phyloP scores from a whole-genome alignment of 805 yeast genomes.

The Lipomyces yamadae region DNA sequence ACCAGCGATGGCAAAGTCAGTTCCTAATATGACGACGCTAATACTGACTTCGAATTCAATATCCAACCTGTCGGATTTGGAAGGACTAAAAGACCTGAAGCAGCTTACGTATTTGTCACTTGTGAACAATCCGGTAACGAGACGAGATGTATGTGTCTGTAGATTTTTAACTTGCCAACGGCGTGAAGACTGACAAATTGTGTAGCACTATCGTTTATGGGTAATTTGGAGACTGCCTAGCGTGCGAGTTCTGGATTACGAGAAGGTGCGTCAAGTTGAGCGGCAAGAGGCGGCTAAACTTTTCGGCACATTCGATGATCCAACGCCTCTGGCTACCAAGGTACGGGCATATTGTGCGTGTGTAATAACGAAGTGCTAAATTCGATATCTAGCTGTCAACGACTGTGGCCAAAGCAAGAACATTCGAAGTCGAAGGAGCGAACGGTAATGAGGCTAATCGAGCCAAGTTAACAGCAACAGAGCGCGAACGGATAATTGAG shows the following conservation, averaged over 20 bases:
- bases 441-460: constrained; percentile 9
- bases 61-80: constrained; percentile 52
- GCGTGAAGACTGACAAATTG: background rate
- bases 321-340: constrained; percentile 48
- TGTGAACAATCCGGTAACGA: constrained; percentile 47
- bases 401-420: constrained; percentile 14
- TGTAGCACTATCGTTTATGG: constrained; percentile 59
- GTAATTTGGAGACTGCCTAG: constrained; percentile 67
- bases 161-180: background rate
- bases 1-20: constrained; percentile 43
- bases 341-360: constrained; percentile 17
- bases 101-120: constrained; percentile 57
- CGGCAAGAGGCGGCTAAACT: constrained; percentile 52
- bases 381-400: constrained; percentile 3
- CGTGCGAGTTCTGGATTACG: constrained; percentile 69
- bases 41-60: constrained; percentile 60
- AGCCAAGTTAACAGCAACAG: constrained; percentile 58
- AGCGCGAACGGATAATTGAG: constrained; percentile 55
- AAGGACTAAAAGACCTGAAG: constrained; percentile 49
- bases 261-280: constrained; percentile 62
- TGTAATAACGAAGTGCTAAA: background rate
- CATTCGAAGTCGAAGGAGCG: constrained; percentile 43
- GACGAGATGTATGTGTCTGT: constrained; percentile 26
- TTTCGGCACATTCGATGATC: constrained; percentile 48
- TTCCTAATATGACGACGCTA: constrained; percentile 58